Evolutionary conservation across 805 yeast genomes (phyloP), one percentile per base, ranked within the genome.

Genomic region (Alloascoidea africana): DNA sequence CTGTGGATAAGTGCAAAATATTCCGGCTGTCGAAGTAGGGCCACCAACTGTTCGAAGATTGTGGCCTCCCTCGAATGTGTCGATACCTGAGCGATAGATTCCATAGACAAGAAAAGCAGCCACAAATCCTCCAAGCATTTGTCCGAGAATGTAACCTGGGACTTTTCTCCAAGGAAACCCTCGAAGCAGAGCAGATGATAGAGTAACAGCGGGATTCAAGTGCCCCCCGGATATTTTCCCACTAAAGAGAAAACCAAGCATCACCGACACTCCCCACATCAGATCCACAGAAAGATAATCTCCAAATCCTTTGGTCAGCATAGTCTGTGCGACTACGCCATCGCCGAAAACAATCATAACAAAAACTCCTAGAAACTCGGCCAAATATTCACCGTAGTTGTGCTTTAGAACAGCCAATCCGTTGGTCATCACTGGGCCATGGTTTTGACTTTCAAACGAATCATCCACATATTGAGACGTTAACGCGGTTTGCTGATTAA

Each of bases 221-320:
- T 70, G 76, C n/a, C 70, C 76, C 47, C 74, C 76, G 30, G 74
- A 68, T 38, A 69, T 56, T 44, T 76, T 76, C 41, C 73, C 73
- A 32, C 72, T 60, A 4, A 60, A 55, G 38, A 60, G 56, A 46
- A 66, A 67, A 36, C 75, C 76, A 48, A 68, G 49, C 46, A 66
- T 64, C 30, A 66, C 72, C 1, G 70, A 76, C 27, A 67, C 55
- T 34, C 71, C 76, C 75, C 75, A 70, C n/a, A 65, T 59, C 32
- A 68, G 46, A 2, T 65, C 64, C 38, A 67, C 52, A 14, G 62
- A 56, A 35, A 60, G 60, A 40, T 58, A 63, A 36, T 57, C 56
- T 45, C 73, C 73, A 30, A 57, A 57, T 16, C 54, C 59, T 2
- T 49, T 53, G 6, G 68, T 65, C 3, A 64, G 41, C 27, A 47